phyloP scores from a whole-genome alignment of 176 grass and related monocot species.

The Melocanna baccifera region DNA sequence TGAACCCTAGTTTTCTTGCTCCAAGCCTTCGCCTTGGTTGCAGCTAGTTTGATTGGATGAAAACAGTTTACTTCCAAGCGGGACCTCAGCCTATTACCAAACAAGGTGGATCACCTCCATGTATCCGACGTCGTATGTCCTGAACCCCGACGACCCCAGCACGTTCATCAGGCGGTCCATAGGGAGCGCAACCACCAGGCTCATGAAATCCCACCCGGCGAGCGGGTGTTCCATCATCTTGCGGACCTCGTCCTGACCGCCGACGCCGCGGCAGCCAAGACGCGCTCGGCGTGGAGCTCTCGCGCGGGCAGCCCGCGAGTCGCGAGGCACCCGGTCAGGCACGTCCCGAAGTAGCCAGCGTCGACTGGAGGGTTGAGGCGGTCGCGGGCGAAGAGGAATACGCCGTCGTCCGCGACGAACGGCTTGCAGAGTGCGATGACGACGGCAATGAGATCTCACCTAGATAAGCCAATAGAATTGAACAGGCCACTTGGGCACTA shows the following conservation, averaged over 20 bases:
- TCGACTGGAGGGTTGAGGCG: slow-evolving; percentile 37
- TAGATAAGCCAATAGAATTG: no score
- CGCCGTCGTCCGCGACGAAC: slow-evolving; percentile 6
- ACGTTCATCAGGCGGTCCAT: background rate
- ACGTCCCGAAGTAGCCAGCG: slow-evolving; percentile 30
- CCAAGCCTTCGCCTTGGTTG: no score
- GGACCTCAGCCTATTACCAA: no score
- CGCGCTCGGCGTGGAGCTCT: background rate
- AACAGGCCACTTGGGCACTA: no score
- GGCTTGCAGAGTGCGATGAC: slow-evolving; percentile 26
- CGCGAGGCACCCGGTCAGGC: background rate
- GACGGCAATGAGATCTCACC: background rate
- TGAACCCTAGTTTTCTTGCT: no score
- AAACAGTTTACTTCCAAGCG: no score
- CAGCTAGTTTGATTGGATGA: no score
- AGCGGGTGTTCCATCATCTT: slow-evolving; percentile 16
- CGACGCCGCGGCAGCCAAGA: background rate
- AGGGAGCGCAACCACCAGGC: rapidly evolving
- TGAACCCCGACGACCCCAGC: slow-evolving; percentile 32
- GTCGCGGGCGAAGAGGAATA: slow-evolving; percentile 22
- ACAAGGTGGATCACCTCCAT: no score
- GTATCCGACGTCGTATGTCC: slow-evolving; percentile 36
- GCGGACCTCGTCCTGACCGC: slow-evolving; percentile 29
- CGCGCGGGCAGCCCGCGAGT: background rate
- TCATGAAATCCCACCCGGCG: slow-evolving; percentile 20